Evolutionary conservation across 768 basidiomycete species (phyloP), one percentile per base, ranked within the genome.

Genomic region (Tephrocybe sp.): DNA sequence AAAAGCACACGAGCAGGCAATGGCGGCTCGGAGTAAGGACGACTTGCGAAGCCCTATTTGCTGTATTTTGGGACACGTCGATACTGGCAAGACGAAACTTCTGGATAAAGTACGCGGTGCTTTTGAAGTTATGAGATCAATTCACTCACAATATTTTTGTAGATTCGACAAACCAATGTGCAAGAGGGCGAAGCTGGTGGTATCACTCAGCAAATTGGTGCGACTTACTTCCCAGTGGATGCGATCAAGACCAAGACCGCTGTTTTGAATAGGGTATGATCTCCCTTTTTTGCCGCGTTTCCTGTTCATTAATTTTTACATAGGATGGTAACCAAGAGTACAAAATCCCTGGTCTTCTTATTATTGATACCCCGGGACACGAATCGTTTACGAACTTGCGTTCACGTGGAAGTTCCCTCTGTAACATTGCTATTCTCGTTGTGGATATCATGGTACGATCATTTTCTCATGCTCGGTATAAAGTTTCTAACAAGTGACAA

Each of bases 131-230:
- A 9, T 30, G 16, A 13, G 27, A 42, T 52, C 49, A 54, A 34
- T 30, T 21, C 30, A 23, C 23, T 38, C 46, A 27, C 45, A 37
- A 38, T 31, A 47, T 21, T 16, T 30, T 45, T n/a, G n/a, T 56
- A 97, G 93, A 99, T 99, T 65, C 94, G 97, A 58, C 95, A 98
- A 86, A 98, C 95, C 4, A 97, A 97, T 58, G 97, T 99, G 18
- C 94, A 97, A 69, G 97, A 97, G 65, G 97, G 97, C 47, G 97
- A 99, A 80, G 97, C 97, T 2, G 97, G 97, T 57, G 97, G 97
- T 72, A 99, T 99, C 67, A 99, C 97, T 0, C 97, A 98, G 68
- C 97, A 99, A 67, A 99, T 99, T 57, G 97, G 97, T 76, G 97
- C 97, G 18, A 98, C 97, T 0, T 99, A 94, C 75, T 98, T 99